Evolutionary conservation across 2,329 filamentous ascomycete genomes (phyloP), one percentile per base, ranked within the genome.

Genomic region (Dothistroma pini): DNA sequence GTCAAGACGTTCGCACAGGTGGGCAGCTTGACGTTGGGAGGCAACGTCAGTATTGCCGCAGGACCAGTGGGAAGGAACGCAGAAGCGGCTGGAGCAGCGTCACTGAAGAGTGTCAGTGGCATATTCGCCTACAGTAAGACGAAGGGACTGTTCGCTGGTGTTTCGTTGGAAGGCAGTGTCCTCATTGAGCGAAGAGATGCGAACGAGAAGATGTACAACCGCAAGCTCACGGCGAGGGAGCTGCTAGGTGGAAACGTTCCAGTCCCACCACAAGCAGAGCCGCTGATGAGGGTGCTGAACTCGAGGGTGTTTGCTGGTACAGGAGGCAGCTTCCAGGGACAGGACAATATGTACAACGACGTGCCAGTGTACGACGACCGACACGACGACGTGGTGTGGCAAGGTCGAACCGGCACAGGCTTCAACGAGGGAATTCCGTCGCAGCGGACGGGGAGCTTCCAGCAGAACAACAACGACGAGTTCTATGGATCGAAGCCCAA

Each of bases 41-140:
- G 95, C 66, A 99, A 99, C 73, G 95, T 97, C 38, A 96, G 91
- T 4, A 89, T 99, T 69, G 95, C 95, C 19, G 95, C 95, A 7
- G 95, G 95, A 1, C 95, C 95, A 0, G 85, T 99, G 29, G 95
- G 95, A 58, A 86, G 95, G 70, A 97, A 97, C 76, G 95, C 93
- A 51, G 95, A 99, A 77, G 95, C 95, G 12, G 93, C 95, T 38
- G 95, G 95, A 65, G 93, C 93, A 14, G 95, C 95, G 8, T 96
- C 91, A 68, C 82, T 96, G 65, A 93, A 87, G 80, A 88, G 91
- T 65, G 89, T 97, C 9, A 90, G 93, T 0, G 95, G 91, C 57
- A 88, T 99, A 54, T 99, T 99, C 81, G 91, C 90, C 71, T 99
- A 99, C 82, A 95, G 89, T 75, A 97, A 97, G 79, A 99, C 95